Evolutionary conservation across 495 filamentous ascomycete species (phyloP), one percentile per base, ranked within the genome.

Genomic region (Penicillium silybi): DNA sequence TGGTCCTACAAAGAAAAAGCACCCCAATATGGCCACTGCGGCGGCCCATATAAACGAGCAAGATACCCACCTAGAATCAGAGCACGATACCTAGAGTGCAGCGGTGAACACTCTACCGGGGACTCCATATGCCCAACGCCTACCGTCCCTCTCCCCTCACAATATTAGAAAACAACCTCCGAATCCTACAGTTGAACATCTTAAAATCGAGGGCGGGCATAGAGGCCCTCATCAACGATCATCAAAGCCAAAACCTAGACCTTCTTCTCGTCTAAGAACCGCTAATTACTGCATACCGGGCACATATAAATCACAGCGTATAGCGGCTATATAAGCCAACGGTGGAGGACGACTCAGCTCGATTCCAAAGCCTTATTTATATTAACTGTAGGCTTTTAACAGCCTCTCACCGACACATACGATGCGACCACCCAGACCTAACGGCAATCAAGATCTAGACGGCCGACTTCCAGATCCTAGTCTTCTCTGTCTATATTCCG

Each of bases 1-100:
- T 68, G 60, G 63, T 54, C 56, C 35, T 70, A 59, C 43, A 65
- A 65, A 38, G 63, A 70, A 53, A 50, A 70, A 53, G 48, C 50
- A 10, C 47, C 53, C 9, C 47, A 53, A 46, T 68, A 49, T 27
- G 57, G 68, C 18, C 53, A 71, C 40, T 71, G 49, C 20, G 50
- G 35, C 1, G 57, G 63, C 2, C 45, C 55, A 34, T 52, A 71
- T 34, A 44, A 65, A 1, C 48, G 54, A 9, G n/a, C 53, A 19
- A 34, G 55, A 9, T 70, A 47, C 44, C 49, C 46, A 20, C 61
- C 53, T 1, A 61, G 62, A 0, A 37, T 64, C 0, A 59, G 59
- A 41, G 35, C 53, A 1, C 47, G 54, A 41, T 66, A 56, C 47
- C 20, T 55, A 0, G 61, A 66, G n/a, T 66, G 56, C 41, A 63